Evolutionary conservation across 1,284 basidiomycete species (phyloP), one percentile per base, ranked within the genome.

Genomic region (Boletus sp.): DNA sequence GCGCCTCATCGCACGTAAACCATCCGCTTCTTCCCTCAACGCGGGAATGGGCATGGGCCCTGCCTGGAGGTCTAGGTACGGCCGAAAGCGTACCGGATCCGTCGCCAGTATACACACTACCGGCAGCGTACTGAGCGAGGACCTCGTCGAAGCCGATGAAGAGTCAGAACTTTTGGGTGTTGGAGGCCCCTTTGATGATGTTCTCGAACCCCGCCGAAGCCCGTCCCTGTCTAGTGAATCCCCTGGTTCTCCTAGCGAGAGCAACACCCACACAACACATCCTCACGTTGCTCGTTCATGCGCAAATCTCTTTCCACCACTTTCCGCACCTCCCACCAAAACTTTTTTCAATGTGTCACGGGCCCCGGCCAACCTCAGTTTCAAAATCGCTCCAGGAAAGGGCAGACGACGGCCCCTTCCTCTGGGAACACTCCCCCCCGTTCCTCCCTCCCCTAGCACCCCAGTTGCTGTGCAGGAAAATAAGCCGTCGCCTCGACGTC

Each of bases 121-220:
- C 37, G 77, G 77, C 53, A 89, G 85, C 61, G 70, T 86, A 30
- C 66, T 88, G 38, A 89, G 84, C 56, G 88, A 91, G 63, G 76
- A 90, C 48, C 75, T 90, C 8, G 79, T 90, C 16, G 88, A 90
- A 59, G 86, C 87, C 55, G 85, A 88, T 26, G 88, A 90, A 60
- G 84, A 89, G 55, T 69, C 76, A 47, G 83, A 81, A 47, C 68
- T 88, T 2, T 70, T 88, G 26, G 82, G 82, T 39, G 65, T 84
- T n/a, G 79, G 82, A 41, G 77, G 81, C 48, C 76, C 78, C 19
- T 88, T 86, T 57, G 82, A 86, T 51, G 72, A 72, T 33, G 69
- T 66, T 6, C 64, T 58, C 8, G 67, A 68, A 43, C 59, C 65
- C 14, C 64, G 65, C 33, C 58, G 67, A 39, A 65, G 63, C 40